Percentiles rank a stretch among this genome's conserved stretches.
Conservation (phyloP, 73 alveolate genomes). For the Paraurostyla sp. region DNA sequence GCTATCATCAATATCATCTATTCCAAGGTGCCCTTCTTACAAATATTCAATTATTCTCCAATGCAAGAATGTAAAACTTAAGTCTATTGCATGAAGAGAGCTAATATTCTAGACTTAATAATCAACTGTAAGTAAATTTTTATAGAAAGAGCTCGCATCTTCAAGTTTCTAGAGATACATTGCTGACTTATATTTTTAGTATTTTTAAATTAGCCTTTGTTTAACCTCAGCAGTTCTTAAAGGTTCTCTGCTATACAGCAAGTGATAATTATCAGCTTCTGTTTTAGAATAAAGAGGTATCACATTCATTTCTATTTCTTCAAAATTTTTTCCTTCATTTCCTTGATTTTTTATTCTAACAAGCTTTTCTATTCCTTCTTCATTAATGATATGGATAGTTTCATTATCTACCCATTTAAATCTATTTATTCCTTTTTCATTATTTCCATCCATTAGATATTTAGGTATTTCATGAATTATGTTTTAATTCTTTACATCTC, state of each 20-base stretch:
- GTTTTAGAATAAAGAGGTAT: not conserved
- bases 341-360: conserved; percentile 3
- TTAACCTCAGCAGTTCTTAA: not conserved
- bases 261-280: not conserved
- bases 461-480: not conserved
- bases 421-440: not conserved
- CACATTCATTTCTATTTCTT: no score
- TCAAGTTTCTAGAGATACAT: not conserved
- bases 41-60: conserved; percentile 45
- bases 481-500: not conserved
- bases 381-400: not conserved
- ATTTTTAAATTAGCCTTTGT: conserved; percentile 34
- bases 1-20: not conserved
- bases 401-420: conserved; percentile 24
- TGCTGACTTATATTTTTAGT: conserved; percentile 8
- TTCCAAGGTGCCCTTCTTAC: not conserved
- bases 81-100: not conserved
- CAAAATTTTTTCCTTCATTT: not conserved
- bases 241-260: not conserved
- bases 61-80: conserved; percentile 26
- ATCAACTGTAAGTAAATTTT: conserved; percentile 2
- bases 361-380: conserved; percentile 34
- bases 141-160: not conserved
- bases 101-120: not conserved
- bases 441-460: conserved; percentile 28